Conservation (phyloP, 768 basidiomycete species). For the Suillus variegatus region DNA sequence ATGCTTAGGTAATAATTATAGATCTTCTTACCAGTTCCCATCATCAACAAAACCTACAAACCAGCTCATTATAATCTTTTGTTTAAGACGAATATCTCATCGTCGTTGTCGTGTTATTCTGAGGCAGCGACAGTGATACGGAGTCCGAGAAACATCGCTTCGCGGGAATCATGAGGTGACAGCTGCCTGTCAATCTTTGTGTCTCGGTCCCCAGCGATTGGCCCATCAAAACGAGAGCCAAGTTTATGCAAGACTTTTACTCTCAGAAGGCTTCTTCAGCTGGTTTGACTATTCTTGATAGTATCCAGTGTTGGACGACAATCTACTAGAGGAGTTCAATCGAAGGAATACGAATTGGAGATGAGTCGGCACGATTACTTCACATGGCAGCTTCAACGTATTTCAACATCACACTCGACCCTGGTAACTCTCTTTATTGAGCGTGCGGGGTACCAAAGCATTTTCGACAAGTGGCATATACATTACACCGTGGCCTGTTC, state of each 20-base stretch:
- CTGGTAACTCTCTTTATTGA: slow-evolving; percentile 31
- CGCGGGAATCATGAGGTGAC: background rate
- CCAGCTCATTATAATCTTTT: too few species aligned
- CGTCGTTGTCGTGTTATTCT: background rate
- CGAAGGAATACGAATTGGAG: slow-evolving; percentile 26
- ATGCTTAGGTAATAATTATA: slow-evolving; percentile 3
- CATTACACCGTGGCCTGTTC: slow-evolving; percentile 8
- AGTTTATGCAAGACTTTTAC: slow-evolving; percentile 24
- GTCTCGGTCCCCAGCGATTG: too few species aligned
- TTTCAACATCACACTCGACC: slow-evolving; percentile 39
- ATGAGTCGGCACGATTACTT: slow-evolving; percentile 37
- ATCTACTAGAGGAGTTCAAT: slow-evolving; percentile 1
- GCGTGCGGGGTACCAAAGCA: slow-evolving; percentile 29
- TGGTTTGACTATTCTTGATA: slow-evolving; percentile 37
- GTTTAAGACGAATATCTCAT: background rate
- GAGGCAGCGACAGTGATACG: background rate
- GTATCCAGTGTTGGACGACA: slow-evolving; percentile 33
- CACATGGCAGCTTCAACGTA: slow-evolving; percentile 33
- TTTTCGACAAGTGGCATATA: slow-evolving; percentile 26
- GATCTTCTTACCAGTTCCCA: background rate
- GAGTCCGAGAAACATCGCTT: background rate
- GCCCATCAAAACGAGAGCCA: slow-evolving; percentile 8
- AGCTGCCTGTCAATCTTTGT: too few species aligned
- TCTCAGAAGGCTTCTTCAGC: slow-evolving; percentile 20
- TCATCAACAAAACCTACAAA: background rate